phyloP scores from a whole-genome alignment of 1,284 basidiomycete genomes.

The Cryptococcus amylolentus region DNA sequence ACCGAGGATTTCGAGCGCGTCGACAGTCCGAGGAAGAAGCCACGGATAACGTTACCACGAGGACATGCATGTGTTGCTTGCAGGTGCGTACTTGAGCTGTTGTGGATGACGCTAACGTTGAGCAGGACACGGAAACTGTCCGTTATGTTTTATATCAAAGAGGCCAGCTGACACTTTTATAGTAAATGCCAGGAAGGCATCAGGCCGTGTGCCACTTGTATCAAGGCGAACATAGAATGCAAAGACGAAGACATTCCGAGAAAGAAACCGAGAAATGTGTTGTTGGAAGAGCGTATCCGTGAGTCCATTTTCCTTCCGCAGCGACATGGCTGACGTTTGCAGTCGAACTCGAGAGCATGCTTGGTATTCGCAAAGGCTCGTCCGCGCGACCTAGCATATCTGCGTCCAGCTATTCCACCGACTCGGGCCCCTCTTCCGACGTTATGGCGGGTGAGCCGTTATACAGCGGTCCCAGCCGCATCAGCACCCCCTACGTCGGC shows the following conservation, averaged over 20 bases:
- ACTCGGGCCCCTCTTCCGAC: background rate
- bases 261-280: conserved; percentile 21
- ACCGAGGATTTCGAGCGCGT: background rate
- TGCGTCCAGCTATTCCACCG: background rate
- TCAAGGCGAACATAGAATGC: conserved; percentile 25
- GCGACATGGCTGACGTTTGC: background rate
- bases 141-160: conserved; percentile 1
- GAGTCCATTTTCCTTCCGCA: conserved; percentile 4
- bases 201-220: conserved; percentile 25
- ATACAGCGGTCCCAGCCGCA: background rate
- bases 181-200: conserved; percentile 34
- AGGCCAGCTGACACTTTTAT: background rate
- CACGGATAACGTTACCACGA: conserved; percentile 25
- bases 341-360: conserved; percentile 27
- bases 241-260: conserved; percentile 29
- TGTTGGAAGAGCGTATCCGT: conserved; percentile 37
- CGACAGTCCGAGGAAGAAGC: conserved; percentile 22
- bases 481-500: background rate
- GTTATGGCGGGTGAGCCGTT: background rate
- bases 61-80: conserved; percentile 34
- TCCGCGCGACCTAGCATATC: background rate
- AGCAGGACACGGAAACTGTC: conserved; percentile 22
- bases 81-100: conserved; percentile 8
- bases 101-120: background rate
- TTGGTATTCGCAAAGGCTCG: conserved; percentile 14